Percentiles rank a stretch among this genome's conserved stretches.
Evolutionary conservation across 176 grass and related monocot genomes (phyloP).

Genomic region (Rhynchospora tenuis): DNA sequence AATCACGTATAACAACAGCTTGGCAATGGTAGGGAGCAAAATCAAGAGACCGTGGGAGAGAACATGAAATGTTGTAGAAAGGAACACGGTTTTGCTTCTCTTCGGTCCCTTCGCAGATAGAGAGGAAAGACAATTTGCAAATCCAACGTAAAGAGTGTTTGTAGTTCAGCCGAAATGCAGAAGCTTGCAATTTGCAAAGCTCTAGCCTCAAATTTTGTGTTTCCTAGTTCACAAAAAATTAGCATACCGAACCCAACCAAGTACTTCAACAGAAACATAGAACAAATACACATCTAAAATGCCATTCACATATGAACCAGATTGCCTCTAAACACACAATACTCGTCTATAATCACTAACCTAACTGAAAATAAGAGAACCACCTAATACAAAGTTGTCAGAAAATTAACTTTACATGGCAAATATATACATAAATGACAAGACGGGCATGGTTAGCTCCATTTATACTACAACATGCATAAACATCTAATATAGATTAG

Average conservation of each 20-base stretch:
- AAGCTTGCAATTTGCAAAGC: background rate
- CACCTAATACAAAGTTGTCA: constrained; percentile 14
- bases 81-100: background rate
- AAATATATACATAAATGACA: constrained; percentile 23
- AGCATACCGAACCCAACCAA: background rate
- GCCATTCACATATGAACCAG: constrained; percentile 1
- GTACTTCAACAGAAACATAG: background rate
- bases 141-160: background rate
- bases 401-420: constrained; percentile 23
- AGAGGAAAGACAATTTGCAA: background rate
- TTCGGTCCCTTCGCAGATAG: background rate
- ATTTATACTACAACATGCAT: constrained; percentile 15
- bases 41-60: too few relatives aligned
- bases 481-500: constrained; percentile 25
- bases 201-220: background rate
- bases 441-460: background rate
- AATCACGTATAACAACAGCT: background rate
- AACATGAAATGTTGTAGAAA: background rate
- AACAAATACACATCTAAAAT: background rate
- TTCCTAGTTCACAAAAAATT: background rate
- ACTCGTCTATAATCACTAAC: constrained; percentile 1
- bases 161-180: background rate
- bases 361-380: constrained; percentile 20
- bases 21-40: background rate
- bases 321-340: constrained; percentile 2